Evolutionary conservation across 352 stramenopile genomes (phyloP).

Genomic region (Phytophthora brassicae): DNA sequence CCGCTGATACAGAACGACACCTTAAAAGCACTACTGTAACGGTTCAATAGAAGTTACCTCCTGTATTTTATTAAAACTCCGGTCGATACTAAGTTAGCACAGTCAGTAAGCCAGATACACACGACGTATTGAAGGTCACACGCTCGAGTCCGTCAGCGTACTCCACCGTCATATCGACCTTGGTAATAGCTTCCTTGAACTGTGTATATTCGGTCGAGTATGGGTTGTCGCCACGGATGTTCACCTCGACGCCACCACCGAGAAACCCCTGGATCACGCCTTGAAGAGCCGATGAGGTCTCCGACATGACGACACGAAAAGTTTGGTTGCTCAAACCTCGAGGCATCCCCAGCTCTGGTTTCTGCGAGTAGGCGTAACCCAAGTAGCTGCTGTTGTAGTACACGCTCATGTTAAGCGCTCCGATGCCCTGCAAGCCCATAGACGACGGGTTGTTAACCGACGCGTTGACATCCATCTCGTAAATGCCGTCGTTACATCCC

Average conservation of each 20-base stretch:
- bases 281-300: conserved; percentile 30
- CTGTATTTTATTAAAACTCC: conserved; percentile 8
- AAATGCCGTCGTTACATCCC: conserved; percentile 36
- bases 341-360: conserved; percentile 44
- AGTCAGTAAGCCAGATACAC: conserved; percentile 31
- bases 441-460: conserved; percentile 49
- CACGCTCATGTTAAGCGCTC: conserved; percentile 63
- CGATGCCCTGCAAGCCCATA: conserved; percentile 55
- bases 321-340: conserved; percentile 43
- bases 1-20: no score
- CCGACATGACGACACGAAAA: conserved; percentile 49
- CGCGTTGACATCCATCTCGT: conserved; percentile 59
- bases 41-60: no score
- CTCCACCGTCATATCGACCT: conserved; percentile 53
- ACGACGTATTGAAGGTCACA: conserved; percentile 36
- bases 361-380: conserved; percentile 52
- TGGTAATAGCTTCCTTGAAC: conserved; percentile 38
- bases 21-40: conserved; percentile 2
- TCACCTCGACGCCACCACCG: conserved; percentile 37
- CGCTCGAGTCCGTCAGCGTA: conserved; percentile 49
- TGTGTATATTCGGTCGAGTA: conserved; percentile 38
- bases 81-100: conserved; percentile 25
- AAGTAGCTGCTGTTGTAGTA: conserved; percentile 65
- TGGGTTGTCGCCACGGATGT: conserved; percentile 46
- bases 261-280: conserved; percentile 48